A percentile compares a stretch with the other conserved stretches of the same genome.
Conservation (phyloP, 2,329 filamentous ascomycete genomes). For the Cephalotrichum gorgonifer region DNA sequence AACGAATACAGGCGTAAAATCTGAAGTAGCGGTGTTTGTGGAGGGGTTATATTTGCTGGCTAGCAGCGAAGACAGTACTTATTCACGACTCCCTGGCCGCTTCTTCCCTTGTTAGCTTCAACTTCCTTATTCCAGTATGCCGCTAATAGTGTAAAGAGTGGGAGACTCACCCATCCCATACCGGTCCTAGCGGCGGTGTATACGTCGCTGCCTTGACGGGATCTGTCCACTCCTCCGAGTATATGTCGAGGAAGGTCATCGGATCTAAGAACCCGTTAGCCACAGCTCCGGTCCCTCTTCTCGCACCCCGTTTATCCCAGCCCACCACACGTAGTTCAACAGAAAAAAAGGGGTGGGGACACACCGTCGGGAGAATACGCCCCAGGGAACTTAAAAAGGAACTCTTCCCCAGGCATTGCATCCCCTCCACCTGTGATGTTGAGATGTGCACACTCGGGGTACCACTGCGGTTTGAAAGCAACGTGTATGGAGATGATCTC, state of each 20-base stretch:
- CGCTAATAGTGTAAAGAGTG: background rate
- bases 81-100: background rate
- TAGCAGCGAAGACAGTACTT: background rate
- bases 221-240: slow-evolving; percentile 4
- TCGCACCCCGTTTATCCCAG: background rate
- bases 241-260: slow-evolving; percentile 2
- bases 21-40: no score
- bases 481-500: slow-evolving; percentile 45
- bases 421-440: slow-evolving; percentile 40
- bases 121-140: background rate
- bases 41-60: background rate
- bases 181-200: background rate
- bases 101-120: background rate
- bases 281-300: background rate
- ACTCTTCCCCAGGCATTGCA: slow-evolving; percentile 5
- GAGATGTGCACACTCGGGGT: slow-evolving; percentile 50
- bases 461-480: slow-evolving; percentile 37
- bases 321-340: background rate
- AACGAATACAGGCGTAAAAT: no score
- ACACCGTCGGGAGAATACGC: slow-evolving; percentile 1
- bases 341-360: background rate
- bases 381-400: background rate
- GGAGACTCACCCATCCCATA: slow-evolving; percentile 1
- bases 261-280: background rate
- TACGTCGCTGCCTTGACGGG: slow-evolving; percentile 3